A percentile compares a stretch with the other conserved stretches of the same genome.
phyloP scores from a whole-genome alignment of 2,329 filamentous ascomycete genomes.

The Sarocladium brachiariae region DNA sequence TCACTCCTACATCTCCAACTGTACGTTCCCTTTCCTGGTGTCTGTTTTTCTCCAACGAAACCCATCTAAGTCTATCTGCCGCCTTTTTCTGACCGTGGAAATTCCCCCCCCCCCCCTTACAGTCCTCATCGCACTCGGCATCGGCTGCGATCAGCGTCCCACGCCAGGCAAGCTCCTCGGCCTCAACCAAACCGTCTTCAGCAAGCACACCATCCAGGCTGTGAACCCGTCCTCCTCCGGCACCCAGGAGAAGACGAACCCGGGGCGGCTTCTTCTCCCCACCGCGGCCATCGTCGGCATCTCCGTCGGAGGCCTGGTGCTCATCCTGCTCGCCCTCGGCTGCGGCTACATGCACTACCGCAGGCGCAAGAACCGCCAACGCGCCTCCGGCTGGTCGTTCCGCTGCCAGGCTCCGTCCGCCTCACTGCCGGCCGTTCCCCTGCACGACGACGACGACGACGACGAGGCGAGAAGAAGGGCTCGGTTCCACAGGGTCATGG shows the following conservation, averaged over 20 bases:
- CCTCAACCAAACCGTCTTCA: slow-evolving; percentile 40
- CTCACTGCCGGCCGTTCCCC: neutral
- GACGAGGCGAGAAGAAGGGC: neutral
- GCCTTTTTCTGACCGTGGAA: no score
- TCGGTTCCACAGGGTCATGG: neutral
- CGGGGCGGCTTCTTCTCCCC: slow-evolving; percentile 20
- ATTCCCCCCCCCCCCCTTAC: neutral
- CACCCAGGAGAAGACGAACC: neutral
- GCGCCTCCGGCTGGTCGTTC: slow-evolving; percentile 41
- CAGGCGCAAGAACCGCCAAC: slow-evolving; percentile 32
- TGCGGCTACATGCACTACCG: slow-evolving; percentile 38
- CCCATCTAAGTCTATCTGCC: no score
- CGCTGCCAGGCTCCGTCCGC: slow-evolving; percentile 37
- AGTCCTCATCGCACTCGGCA: slow-evolving; percentile 45
- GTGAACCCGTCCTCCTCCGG: slow-evolving; percentile 23
- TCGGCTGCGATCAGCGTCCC: slow-evolving; percentile 43
- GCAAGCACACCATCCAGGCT: slow-evolving; percentile 23
- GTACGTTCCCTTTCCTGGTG: no score
- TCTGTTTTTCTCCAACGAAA: no score
- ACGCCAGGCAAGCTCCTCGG: slow-evolving; percentile 26
- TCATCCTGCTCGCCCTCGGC: slow-evolving; percentile 30
- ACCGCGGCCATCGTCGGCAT: slow-evolving; percentile 38
- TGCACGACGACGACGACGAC: neutral
- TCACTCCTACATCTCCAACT: slow-evolving; percentile 41
- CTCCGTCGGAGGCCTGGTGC: slow-evolving; percentile 30